phyloP scores from a whole-genome alignment of 2,329 filamentous ascomycete species.

The Sclerotinia spermophila region DNA sequence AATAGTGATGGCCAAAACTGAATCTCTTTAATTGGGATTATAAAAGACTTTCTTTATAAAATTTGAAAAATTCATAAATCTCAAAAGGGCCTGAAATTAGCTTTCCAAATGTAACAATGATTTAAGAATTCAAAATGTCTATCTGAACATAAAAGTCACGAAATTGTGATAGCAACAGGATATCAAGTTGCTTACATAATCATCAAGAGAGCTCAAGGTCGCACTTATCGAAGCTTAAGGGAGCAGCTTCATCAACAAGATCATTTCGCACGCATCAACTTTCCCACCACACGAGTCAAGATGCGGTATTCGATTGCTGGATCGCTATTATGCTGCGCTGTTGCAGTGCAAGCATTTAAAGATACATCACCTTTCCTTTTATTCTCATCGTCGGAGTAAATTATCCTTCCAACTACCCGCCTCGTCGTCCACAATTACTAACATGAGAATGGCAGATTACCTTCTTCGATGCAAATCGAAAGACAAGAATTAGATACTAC shows the following conservation, averaged over 20 bases:
- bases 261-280: constrained; percentile 9
- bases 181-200: neutral
- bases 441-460: constrained; percentile 22
- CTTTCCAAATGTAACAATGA: neutral
- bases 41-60: neutral
- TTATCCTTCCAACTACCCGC: constrained; percentile 10
- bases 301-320: constrained; percentile 55
- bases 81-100: too few species aligned
- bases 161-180: neutral
- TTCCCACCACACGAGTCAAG: constrained; percentile 30
- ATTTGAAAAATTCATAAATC: too few species aligned
- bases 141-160: neutral
- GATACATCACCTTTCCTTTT: constrained; percentile 88
- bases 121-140: neutral
- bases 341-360: constrained; percentile 67
- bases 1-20: neutral
- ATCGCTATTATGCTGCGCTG: constrained; percentile 51
- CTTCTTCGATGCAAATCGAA: constrained; percentile 24
- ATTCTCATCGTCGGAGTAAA: constrained; percentile 59
- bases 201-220: neutral
- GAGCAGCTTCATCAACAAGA: constrained; percentile 15
- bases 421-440: constrained; percentile 1
- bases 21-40: neutral
- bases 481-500: constrained; percentile 26
- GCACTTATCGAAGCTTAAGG: constrained; percentile 14